Conservation (phyloP, 1,139 yeast genomes). For the Nakaseomyces kungkrabaensis region DNA sequence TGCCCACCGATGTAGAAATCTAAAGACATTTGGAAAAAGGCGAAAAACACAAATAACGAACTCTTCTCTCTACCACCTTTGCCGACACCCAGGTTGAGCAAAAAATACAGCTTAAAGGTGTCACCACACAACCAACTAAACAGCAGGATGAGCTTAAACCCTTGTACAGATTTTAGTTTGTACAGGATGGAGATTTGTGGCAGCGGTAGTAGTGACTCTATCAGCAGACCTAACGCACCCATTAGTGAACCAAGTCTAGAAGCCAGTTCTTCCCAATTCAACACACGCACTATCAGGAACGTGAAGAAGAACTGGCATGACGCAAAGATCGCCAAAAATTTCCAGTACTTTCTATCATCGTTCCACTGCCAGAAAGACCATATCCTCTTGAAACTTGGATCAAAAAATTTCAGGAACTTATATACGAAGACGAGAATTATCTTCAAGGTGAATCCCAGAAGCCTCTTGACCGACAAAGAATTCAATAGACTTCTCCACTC, state of each 20-base stretch:
- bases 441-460: constrained; percentile 17
- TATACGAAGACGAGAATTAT: constrained; percentile 26
- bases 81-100: constrained; percentile 28
- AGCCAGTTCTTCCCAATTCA: constrained; percentile 28
- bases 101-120: constrained; percentile 61
- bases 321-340: constrained; percentile 45
- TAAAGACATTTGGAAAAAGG: constrained; percentile 67
- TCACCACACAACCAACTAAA: constrained; percentile 89
- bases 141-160: constrained; percentile 64
- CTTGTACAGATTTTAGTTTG: constrained; percentile 60
- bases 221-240: constrained; percentile 63
- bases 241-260: constrained; percentile 34
- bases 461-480: constrained; percentile 15
- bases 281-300: constrained; percentile 22
- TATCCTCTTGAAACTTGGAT: constrained; percentile 59
- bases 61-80: constrained; percentile 41
- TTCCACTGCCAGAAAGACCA: constrained; percentile 82
- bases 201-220: constrained; percentile 75
- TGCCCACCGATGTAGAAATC: constrained; percentile 72
- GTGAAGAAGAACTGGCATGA: constrained; percentile 24
- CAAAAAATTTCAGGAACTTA: constrained; percentile 47
- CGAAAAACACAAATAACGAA: constrained; percentile 60
- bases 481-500: constrained; percentile 20
- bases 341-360: constrained; percentile 53
- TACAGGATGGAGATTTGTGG: constrained; percentile 75